A percentile compares a stretch with the other conserved stretches of the same genome.
phyloP scores from a whole-genome alignment of 805 yeast species.

The Ascoidea rubescens region DNA sequence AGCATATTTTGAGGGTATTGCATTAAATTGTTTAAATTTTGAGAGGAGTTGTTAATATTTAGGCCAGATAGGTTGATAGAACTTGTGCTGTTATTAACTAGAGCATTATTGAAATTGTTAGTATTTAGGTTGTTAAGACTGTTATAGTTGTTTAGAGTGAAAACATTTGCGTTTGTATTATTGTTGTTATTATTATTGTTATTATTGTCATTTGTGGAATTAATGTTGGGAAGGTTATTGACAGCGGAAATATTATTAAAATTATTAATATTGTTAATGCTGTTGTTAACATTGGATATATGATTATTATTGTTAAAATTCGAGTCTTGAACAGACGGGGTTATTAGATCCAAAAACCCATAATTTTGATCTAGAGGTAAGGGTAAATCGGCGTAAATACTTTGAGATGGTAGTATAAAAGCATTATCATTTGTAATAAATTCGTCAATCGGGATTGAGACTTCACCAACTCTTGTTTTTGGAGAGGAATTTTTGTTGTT shows the following conservation, averaged over 20 bases:
- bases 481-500: conserved; percentile 8
- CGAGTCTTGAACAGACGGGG: conserved; percentile 12
- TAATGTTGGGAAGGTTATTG: not conserved
- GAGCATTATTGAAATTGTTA: not conserved
- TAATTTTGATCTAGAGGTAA: conserved; percentile 21
- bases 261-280: conserved; percentile 9
- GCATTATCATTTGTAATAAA: conserved; percentile 19
- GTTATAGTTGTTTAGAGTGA: not conserved
- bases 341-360: conserved; percentile 27
- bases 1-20: not conserved
- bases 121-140: not conserved
- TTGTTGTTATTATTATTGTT: conserved; percentile 3
- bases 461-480: conserved; percentile 23
- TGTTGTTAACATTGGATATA: conserved; percentile 10
- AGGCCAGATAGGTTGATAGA: too few species aligned
- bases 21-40: too few species aligned
- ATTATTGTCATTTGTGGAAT: conserved; percentile 1
- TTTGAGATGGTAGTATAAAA: too few species aligned
- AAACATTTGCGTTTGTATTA: not conserved
- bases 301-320: conserved; percentile 15
- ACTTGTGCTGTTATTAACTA: not conserved
- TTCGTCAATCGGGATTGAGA: conserved; percentile 23
- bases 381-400: not conserved
- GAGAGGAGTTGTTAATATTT: too few species aligned
- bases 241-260: conserved; percentile 6